A percentile compares a stretch with the other conserved stretches of the same genome.
phyloP scores from a whole-genome alignment of 805 yeast species.

The Yarrowia alimentaria region DNA sequence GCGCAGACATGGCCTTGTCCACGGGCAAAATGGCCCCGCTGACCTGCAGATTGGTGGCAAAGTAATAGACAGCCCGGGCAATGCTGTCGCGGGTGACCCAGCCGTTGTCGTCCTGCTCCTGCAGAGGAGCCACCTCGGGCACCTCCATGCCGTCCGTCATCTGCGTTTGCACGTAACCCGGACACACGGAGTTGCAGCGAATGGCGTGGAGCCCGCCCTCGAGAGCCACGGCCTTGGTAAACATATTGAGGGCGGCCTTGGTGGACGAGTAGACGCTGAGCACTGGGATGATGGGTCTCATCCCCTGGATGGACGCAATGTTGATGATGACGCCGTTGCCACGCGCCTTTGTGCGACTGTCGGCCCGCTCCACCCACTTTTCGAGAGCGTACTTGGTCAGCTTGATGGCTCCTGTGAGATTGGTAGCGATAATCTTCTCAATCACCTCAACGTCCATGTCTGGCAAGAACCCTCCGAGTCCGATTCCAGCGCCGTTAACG shows the following conservation, averaged over 20 bases:
- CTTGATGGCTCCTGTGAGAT: conserved; percentile 61
- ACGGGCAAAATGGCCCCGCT: conserved; percentile 31
- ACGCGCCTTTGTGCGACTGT: background rate
- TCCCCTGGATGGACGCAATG: conserved; percentile 62
- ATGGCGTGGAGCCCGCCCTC: conserved; percentile 57
- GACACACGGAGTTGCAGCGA: conserved; percentile 63
- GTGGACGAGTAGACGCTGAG: conserved; percentile 65
- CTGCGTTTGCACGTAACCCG: conserved; percentile 67
- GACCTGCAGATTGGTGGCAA: conserved; percentile 30
- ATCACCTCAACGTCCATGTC: conserved; percentile 46
- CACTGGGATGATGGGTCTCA: conserved; percentile 50
- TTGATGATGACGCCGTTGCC: conserved; percentile 50
- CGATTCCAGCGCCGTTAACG: conserved; percentile 57
- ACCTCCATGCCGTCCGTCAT: conserved; percentile 43
- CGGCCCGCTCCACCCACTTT: conserved; percentile 47
- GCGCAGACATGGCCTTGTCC: conserved; percentile 30
- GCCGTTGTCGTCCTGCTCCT: conserved; percentile 26
- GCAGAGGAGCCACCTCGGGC: conserved; percentile 24
- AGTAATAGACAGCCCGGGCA: conserved; percentile 32
- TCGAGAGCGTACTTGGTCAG: conserved; percentile 53
- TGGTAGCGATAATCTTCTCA: conserved; percentile 49
- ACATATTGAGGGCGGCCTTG: conserved; percentile 67
- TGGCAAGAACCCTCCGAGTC: conserved; percentile 54
- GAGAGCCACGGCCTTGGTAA: conserved; percentile 56
- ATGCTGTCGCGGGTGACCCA: conserved; percentile 28